These are phyloP conservation scores for Metarhizium sp. DNA, from an alignment of 2,329 filamentous ascomycete genomes.

Conservation along the genomic window DNA sequence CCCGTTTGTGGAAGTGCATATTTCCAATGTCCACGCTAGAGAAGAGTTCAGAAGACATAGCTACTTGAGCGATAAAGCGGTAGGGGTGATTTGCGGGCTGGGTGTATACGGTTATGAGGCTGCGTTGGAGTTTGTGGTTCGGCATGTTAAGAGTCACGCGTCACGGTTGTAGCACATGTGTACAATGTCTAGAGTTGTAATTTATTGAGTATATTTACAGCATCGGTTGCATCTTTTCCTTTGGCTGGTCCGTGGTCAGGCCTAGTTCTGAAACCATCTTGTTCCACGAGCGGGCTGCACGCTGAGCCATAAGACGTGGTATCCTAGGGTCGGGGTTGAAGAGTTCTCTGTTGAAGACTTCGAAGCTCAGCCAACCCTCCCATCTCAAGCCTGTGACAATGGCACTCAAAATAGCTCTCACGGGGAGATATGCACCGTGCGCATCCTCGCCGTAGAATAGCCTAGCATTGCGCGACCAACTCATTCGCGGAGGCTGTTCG, in stretches of 20 bases:
- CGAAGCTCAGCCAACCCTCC: constrained; percentile 61
- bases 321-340: constrained; percentile 53
- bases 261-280: constrained; percentile 29
- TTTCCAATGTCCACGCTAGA: constrained; percentile 64
- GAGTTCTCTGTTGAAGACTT: constrained; percentile 48
- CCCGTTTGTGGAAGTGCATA: constrained; percentile 70
- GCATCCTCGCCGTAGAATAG: constrained; percentile 46
- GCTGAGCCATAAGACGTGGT: constrained; percentile 43
- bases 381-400: constrained; percentile 57
- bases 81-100: constrained; percentile 62
- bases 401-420: constrained; percentile 48
- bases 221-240: constrained; percentile 22
- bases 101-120: constrained; percentile 53
- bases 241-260: not conserved
- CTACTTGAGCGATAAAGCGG: constrained; percentile 67
- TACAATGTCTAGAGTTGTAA: not conserved
- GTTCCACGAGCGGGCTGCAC: constrained; percentile 41
- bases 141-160: constrained; percentile 30
- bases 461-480: constrained; percentile 65
- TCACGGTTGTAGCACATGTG: constrained; percentile 5
- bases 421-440: constrained; percentile 58
- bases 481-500: constrained; percentile 49
- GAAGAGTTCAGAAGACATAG: constrained; percentile 62
- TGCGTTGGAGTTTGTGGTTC: constrained; percentile 44
- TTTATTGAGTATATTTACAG: constrained; percentile 13